These are phyloP conservation scores for Exophiala sp. DNA, from an alignment of 2,329 filamentous ascomycete genomes.

Conservation along the genomic window DNA sequence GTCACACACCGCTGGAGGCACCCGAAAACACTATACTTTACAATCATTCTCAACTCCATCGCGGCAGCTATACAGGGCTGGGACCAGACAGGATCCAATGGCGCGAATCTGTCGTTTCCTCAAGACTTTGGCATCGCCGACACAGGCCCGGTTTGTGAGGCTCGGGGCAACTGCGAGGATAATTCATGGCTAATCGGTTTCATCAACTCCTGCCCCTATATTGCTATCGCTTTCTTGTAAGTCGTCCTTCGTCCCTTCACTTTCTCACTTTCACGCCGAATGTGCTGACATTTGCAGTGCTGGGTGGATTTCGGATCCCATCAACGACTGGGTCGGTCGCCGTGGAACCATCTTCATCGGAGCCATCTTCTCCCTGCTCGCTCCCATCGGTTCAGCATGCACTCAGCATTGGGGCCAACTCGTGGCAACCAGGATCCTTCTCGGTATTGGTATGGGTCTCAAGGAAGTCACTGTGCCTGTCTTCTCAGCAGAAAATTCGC, in stretches of 20 bases:
- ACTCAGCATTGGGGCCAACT: conserved; percentile 56
- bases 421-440: conserved; percentile 50
- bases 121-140: conserved; percentile 44
- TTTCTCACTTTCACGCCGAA: conserved; percentile 4
- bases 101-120: conserved; percentile 49
- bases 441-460: conserved; percentile 38
- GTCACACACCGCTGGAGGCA: conserved; percentile 44
- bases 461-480: conserved; percentile 47
- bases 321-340: conserved; percentile 55
- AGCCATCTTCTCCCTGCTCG: conserved; percentile 59
- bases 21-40: conserved; percentile 45
- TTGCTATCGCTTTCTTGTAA: conserved; percentile 47
- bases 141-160: conserved; percentile 23
- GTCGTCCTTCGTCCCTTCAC: conserved; percentile 25
- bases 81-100: conserved; percentile 45
- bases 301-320: conserved; percentile 62
- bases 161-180: conserved; percentile 33
- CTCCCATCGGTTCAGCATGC: conserved; percentile 61
- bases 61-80: conserved; percentile 49
- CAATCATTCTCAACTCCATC: conserved; percentile 46
- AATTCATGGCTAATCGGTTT: conserved; percentile 60
- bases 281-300: conserved; percentile 38
- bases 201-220: conserved; percentile 55
- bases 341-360: conserved; percentile 60
- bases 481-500: conserved; percentile 50